phyloP scores from a whole-genome alignment of 371 early-diverging fungal species.

The Quaeritorhiza haematococci region DNA sequence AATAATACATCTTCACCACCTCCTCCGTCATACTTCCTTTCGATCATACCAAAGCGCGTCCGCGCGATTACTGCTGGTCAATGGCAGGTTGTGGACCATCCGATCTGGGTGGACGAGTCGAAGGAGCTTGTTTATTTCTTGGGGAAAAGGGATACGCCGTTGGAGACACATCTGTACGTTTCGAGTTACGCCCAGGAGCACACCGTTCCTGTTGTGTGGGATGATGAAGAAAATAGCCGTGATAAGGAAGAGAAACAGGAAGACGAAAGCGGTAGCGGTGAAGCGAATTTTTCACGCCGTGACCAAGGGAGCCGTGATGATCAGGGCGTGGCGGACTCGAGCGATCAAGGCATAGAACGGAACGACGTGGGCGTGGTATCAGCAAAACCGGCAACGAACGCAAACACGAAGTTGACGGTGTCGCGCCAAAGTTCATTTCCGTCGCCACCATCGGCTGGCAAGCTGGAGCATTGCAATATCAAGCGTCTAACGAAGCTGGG shows the following conservation, averaged over 20 bases:
- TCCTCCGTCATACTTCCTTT: neutral
- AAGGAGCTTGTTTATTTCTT: slow-evolving; percentile 62
- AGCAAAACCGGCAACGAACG: no score
- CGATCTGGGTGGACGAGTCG: slow-evolving; percentile 57
- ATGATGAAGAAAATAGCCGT: neutral
- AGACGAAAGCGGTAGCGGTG: no score
- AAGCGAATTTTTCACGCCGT: no score
- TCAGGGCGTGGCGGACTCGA: neutral
- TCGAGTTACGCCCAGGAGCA: slow-evolving; percentile 31
- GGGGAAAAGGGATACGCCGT: slow-evolving; percentile 59
- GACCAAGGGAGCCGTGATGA: neutral
- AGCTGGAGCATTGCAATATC: slow-evolving; percentile 16
- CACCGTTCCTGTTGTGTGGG: neutral
- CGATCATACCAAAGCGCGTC: neutral
- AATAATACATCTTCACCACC: neutral
- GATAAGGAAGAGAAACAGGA: no score
- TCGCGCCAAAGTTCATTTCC: no score
- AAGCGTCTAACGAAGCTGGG: slow-evolving; percentile 53
- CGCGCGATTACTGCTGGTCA: slow-evolving; percentile 19
- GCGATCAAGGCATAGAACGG: neutral
- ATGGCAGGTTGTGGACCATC: slow-evolving; percentile 47
- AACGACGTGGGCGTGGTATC: neutral
- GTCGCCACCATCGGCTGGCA: no score
- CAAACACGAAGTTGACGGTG: no score
- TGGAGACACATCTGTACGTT: slow-evolving; percentile 68